phyloP scores from a whole-genome alignment of 2,329 filamentous ascomycete species.

The Parastagonospora nodorum region DNA sequence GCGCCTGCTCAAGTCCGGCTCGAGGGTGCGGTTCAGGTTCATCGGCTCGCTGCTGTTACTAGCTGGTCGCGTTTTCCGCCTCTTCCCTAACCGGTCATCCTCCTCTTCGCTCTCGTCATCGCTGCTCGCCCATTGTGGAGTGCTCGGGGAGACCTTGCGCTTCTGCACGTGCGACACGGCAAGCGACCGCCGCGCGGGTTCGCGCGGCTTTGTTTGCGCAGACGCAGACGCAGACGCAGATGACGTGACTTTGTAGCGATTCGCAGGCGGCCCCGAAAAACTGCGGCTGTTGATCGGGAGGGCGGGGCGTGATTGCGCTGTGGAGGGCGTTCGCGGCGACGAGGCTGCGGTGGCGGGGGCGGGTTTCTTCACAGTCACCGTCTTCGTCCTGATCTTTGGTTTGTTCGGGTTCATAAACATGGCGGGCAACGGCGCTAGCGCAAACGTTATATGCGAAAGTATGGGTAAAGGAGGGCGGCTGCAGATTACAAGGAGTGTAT shows the following conservation, averaged over 20 bases:
- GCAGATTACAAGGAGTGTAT: constrained; percentile 19
- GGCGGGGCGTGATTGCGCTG: constrained; percentile 10
- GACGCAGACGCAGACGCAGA: constrained; percentile 19
- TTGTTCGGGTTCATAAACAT: constrained; percentile 37
- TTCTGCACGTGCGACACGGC: constrained; percentile 38
- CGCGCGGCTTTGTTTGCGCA: constrained; percentile 18
- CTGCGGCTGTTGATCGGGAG: constrained; percentile 15
- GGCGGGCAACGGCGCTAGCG: constrained; percentile 11
- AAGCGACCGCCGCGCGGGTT: constrained; percentile 28
- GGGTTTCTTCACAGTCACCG: constrained; percentile 37
- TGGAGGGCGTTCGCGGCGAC: constrained; percentile 12
- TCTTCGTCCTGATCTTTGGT: constrained; percentile 41
- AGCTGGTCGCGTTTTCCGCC: constrained; percentile 41
- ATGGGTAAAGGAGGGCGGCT: constrained; percentile 6
- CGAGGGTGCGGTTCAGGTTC: constrained; percentile 42
- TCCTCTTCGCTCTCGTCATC: constrained; percentile 37
- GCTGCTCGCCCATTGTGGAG: constrained; percentile 42
- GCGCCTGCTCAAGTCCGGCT: constrained; percentile 42
- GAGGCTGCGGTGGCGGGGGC: constrained; percentile 13
- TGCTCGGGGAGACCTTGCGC: constrained; percentile 41
- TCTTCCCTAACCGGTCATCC: constrained; percentile 31
- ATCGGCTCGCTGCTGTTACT: constrained; percentile 45
- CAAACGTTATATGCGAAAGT: neutral
- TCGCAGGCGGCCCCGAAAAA: constrained; percentile 25
- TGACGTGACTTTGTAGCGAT: constrained; percentile 30